Base-by-base conservation (phyloP, 495 filamentous ascomycete genomes). In the Aspergillus wentii region DNA sequence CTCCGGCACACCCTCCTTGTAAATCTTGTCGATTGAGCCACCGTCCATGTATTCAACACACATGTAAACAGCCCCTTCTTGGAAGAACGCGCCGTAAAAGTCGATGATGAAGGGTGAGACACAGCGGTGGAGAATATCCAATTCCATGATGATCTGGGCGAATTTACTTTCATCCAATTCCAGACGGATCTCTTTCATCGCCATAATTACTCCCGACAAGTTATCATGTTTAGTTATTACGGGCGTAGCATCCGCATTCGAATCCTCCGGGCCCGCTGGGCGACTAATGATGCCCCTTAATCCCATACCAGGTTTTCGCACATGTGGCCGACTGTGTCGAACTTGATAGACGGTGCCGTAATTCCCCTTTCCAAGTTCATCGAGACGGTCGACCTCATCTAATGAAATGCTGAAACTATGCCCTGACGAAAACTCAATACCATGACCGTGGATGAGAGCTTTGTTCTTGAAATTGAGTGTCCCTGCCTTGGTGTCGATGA, bases 41-140 rank as follows among this genome's bases (percentile, higher is more conserved):
- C 94, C 92, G 63, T 99, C 89, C 92, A 99, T 99, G 56, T 85
- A 95, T 59, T 99, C 92, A 58, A 99, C 94, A 64, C 92, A 99
- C 61, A 99, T 97, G 57, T 97, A 99, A 4, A 99, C 92, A 1
- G 92, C 90, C 15, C 92, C 92, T 68, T 99, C 92, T 61, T 99
- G 92, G 69, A 95, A 99, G 62, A 99, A 99, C 3, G 92, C 92
- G 6, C 92, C 92, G 59, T 95, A 99, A 54, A 99, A 99, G 54
- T 97, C 91, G 54, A 99, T 87, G 43, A 99, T 95, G 57, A 88
- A 95, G 0, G 92, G 94, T 4, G 88, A 95, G 13, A 89, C 68
- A 54, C 92, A 99, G 37, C 90, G 86, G 63, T 99, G 92, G 6
- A 99, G 74, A 40, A 99, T 89, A 49, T 97, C 88, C 30, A 99